Conservation (phyloP, 1,139 yeast species). For the Diutina ranongensis region DNA sequence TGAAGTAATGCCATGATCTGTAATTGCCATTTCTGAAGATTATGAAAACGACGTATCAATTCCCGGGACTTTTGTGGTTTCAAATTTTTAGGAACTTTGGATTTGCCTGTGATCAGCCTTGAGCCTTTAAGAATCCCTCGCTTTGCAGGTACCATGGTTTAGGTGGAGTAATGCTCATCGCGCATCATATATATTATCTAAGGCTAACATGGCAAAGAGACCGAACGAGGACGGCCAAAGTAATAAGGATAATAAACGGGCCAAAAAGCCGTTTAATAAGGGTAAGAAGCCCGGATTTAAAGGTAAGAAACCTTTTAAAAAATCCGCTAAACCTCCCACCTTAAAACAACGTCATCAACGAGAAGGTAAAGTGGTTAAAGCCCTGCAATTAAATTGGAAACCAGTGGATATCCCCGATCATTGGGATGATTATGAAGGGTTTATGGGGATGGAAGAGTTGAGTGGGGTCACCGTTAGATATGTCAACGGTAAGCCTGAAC, state of each 20-base stretch:
- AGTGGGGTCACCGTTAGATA: conserved; percentile 81
- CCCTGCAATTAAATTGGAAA: conserved; percentile 60
- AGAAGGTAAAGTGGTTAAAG: conserved; percentile 33
- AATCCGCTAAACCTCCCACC: conserved; percentile 14
- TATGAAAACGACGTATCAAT: conserved; percentile 58
- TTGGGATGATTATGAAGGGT: conserved; percentile 78
- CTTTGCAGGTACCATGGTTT: neutral
- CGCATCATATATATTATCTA: neutral
- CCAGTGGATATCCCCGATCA: conserved; percentile 75
- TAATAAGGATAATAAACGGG: neutral
- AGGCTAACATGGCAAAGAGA: neutral
- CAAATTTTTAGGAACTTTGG: conserved; percentile 13
- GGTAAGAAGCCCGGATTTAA: neutral
- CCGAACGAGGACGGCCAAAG: neutral
- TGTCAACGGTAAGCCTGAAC: conserved; percentile 53
- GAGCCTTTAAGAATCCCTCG: neutral
- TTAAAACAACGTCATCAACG: conserved; percentile 22
- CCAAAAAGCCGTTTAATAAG: neutral
- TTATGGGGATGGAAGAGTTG: conserved; percentile 85
- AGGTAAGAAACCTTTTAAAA: neutral
- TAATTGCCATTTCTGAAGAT: conserved; percentile 32
- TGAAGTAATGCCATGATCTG: conserved; percentile 5
- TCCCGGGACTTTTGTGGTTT: conserved; percentile 61
- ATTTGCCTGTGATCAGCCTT: neutral
- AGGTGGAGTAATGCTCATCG: conserved; percentile 1